Base-by-base conservation (phyloP, 2,329 filamentous ascomycete species). In the Aspergillus fijiensis region DNA sequence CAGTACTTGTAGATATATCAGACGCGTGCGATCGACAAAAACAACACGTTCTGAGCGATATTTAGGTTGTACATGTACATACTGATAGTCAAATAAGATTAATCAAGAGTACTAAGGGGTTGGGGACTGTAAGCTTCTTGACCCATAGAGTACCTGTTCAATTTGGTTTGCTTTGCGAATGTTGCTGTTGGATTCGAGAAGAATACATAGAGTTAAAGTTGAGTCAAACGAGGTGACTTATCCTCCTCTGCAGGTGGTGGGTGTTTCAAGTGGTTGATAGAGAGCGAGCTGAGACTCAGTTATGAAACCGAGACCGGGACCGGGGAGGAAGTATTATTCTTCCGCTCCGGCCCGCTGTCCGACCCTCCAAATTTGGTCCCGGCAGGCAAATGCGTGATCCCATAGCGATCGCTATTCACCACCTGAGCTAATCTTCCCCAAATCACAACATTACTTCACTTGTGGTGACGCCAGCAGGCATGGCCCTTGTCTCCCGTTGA, bases 381-480 rank as follows among this genome's bases (percentile, higher is more conserved):
- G 39, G 52, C 48, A 42, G 54, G 48, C 59, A 51, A 55, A 29
- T 29, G 27, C 27, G 27, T 29, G 53, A 55, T 49, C 27, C 53
- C 42, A 47, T 55, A 27, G 53, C 53, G 42, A 55, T 47, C 27
- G 16, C 39, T 45, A 49, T 48, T 49, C 53, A 55, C 53, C 16
- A 29, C 42, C n/a, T 45, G 7, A 29, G 27, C 23, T 33, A 7
- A 72, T 95, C 95, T 61, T 95, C 90, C 27, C 12, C 12, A 6
- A 35, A 16, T 2, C 33, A 5, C 16, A 23, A 49, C 11, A 33
- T 58, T 5, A 95, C 80, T 89, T 86, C 70, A 95, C 92, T 3
- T 95, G 39, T 45, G 83, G 23, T 89, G 89, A 58, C 47, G 51
- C 53, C 48, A 39, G 57, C 59, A 35, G 54, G 21, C 35, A 61